Evolutionary conservation across 805 yeast genomes (phyloP).

Genomic region (Candida maris): DNA sequence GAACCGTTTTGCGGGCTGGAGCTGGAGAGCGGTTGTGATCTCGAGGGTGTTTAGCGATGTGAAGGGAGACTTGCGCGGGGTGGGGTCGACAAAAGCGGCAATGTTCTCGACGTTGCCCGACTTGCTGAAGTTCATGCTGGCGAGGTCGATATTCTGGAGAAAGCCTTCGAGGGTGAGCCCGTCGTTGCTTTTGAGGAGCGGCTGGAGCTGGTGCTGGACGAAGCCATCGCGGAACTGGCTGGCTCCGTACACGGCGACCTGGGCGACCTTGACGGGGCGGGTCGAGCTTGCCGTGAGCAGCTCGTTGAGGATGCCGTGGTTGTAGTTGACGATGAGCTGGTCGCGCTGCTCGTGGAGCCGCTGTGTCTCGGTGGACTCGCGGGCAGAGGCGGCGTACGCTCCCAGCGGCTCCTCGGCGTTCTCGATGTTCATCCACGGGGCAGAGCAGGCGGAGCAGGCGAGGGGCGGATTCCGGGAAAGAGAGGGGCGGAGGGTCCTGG

Average conservation of each 20-base stretch:
- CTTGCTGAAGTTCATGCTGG: constrained; percentile 41
- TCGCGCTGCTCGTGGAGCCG: constrained; percentile 28
- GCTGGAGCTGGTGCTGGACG: constrained; percentile 43
- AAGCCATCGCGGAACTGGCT: constrained; percentile 42
- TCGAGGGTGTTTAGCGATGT: constrained; percentile 24
- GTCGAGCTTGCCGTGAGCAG: constrained; percentile 30
- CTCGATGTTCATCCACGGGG: constrained; percentile 4
- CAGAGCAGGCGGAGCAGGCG: no score
- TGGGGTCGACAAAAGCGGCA: constrained; percentile 31
- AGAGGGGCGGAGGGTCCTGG: no score
- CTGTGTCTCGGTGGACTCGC: constrained; percentile 3
- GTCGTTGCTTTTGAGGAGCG: constrained; percentile 37
- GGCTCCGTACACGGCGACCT: constrained; percentile 48
- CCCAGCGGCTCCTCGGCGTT: background rate
- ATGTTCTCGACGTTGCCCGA: constrained; percentile 42
- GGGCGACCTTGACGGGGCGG: constrained; percentile 41
- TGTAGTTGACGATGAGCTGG: constrained; percentile 27
- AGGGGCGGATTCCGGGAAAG: no score
- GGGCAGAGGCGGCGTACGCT: background rate
- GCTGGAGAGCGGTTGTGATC: constrained; percentile 25
- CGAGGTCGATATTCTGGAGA: constrained; percentile 39
- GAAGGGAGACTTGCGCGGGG: constrained; percentile 14
- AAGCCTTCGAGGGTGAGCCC: constrained; percentile 38
- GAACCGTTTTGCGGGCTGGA: constrained; percentile 62
- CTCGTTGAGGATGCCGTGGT: constrained; percentile 24